Base-by-base conservation (phyloP, 495 filamentous ascomycete species). In the Penicillium alfredii region DNA sequence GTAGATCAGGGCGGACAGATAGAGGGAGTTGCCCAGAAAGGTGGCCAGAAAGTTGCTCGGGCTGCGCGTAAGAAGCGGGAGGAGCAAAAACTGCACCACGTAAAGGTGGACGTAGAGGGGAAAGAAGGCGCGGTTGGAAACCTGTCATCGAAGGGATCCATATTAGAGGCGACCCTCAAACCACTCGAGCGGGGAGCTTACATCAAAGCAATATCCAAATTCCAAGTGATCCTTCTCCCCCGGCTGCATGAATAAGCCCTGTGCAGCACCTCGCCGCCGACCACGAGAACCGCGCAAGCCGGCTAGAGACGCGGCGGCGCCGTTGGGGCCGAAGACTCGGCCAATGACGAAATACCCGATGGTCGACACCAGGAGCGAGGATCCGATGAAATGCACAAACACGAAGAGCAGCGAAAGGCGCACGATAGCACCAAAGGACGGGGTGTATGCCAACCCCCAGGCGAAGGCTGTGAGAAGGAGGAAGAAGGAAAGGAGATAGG, bases 191-290 rank as follows among this genome's bases (percentile, higher is more conserved):
- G 10, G 18, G 21, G 4, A 27, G 55, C 74, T 49, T 48, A 83
- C 80, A 63, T 86, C 82, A 57, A 86, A 85, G 53, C 82, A 86
- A 53, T 86, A 86, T 50, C 83, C 83, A 65, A 86, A 86, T 47
- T 86, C 82, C 46, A 86, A 49, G 38, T 68, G 68, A 30, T 80
- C 77, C 42, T 70, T 71, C 40, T 67, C 68, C 3, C 69, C 74
- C 1, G 66, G 66, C 38, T 73, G 68, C 11, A 63, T 63, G 38
- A 82, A 83, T 5, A 81, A 51, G 8, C 79, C 78, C 48, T 73
- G 71, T 9, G 66, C 66, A 3, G 66, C 66, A 30, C 66, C 67
- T 47, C 67, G 67, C 58, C 53, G 58, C 55, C 64, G 66, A 58
- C 43, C 72, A 51, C 54, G 64, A 47, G 38, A 71, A 50, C 46